A percentile compares a stretch with the other conserved stretches of the same genome.
Evolutionary conservation across 2,329 filamentous ascomycete species (phyloP).

Genomic region (Corniculantispora saksenae): DNA sequence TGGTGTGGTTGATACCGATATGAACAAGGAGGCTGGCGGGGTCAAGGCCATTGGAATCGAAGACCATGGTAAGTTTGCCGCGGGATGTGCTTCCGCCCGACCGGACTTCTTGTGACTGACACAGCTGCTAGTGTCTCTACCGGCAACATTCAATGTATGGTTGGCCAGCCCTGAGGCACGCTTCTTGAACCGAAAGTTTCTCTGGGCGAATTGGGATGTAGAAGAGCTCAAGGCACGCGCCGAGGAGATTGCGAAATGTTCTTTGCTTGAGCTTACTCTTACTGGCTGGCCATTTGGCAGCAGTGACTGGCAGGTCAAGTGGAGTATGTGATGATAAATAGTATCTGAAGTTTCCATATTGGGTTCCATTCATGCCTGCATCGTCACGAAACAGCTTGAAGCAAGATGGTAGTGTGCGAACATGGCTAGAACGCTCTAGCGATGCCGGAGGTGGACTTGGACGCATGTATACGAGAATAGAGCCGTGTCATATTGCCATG

Average conservation of each 20-base stretch:
- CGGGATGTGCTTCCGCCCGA: not conserved
- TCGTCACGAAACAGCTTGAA: no score
- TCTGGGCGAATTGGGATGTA: slow-evolving; percentile 55
- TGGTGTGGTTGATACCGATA: slow-evolving; percentile 37
- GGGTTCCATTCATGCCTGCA: no score
- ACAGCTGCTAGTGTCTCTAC: slow-evolving; percentile 32
- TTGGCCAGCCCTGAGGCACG: slow-evolving; percentile 44
- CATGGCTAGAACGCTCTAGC: no score
- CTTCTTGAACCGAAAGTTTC: slow-evolving; percentile 47
- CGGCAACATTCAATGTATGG: slow-evolving; percentile 47
- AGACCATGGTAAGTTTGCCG: slow-evolving; percentile 12
- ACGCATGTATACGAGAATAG: no score
- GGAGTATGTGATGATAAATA: not conserved
- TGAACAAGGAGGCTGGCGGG: slow-evolving; percentile 20
- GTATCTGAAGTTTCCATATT: no score
- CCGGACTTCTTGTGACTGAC: not conserved
- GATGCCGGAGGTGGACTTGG: no score
- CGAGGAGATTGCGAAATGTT: not conserved
- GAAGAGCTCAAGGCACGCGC: slow-evolving; percentile 44
- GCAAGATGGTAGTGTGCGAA: no score
- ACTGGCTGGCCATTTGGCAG: not conserved
- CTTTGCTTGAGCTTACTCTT: not conserved
- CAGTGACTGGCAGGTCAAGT: not conserved
- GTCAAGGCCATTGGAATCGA: slow-evolving; percentile 2
- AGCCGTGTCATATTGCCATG: no score